Evolutionary conservation across 2,329 filamentous ascomycete genomes (phyloP).

Genomic region (Aspergillus niger): DNA sequence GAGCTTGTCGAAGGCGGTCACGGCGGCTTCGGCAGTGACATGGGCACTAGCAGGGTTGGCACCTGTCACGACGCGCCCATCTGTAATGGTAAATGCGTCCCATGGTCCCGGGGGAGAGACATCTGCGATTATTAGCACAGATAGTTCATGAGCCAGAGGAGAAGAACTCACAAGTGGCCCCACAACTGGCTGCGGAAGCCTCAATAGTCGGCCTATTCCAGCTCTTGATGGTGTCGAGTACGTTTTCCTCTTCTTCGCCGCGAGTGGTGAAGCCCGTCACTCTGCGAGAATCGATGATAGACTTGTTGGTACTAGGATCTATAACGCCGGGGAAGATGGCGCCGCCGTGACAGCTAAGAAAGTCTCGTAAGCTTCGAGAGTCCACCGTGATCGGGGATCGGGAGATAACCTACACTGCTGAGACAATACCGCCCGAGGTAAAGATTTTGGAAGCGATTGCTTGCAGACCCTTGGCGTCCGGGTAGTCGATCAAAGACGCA

Average conservation of each 20-base stretch:
- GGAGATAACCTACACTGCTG: neutral
- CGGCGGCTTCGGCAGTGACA: conserved; percentile 1
- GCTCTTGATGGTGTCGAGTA: conserved; percentile 37
- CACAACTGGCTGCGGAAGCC: conserved; percentile 26
- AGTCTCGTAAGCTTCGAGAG: neutral
- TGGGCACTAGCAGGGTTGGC: neutral
- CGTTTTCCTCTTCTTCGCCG: conserved; percentile 38
- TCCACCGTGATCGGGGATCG: neutral
- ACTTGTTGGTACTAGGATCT: conserved; percentile 21
- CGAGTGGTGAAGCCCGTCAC: conserved; percentile 44
- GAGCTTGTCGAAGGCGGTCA: conserved; percentile 28
- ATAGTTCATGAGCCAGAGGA: neutral
- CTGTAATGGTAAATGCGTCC: neutral
- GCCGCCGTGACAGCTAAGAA: neutral
- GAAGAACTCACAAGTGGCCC: neutral
- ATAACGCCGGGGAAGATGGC: neutral
- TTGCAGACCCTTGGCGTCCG: neutral
- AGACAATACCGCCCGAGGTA: neutral
- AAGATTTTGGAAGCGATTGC: neutral
- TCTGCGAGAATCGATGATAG: conserved; percentile 37
- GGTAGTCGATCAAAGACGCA: neutral
- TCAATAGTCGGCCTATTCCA: conserved; percentile 39
- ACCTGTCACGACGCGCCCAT: neutral
- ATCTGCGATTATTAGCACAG: neutral
- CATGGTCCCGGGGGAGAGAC: neutral